A percentile compares a stretch with the other conserved stretches of the same genome.
These are phyloP conservation scores for Aphelidium insulamus DNA, from an alignment of 371 early-diverging fungal genomes.

Conservation along the genomic window DNA sequence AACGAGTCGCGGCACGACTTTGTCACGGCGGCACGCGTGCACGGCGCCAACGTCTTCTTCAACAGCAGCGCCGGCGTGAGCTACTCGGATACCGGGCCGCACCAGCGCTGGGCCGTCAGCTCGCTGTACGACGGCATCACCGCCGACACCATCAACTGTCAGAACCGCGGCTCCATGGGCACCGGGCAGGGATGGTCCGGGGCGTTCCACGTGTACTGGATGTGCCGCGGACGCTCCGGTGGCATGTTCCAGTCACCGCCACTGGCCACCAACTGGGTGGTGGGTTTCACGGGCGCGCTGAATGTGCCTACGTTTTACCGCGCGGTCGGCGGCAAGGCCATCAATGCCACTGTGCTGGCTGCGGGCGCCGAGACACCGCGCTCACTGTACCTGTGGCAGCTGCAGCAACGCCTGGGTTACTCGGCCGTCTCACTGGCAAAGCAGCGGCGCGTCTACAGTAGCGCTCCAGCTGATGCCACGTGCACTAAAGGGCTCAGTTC, in stretches of 20 bases:
- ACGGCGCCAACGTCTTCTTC: slow-evolving; percentile 11
- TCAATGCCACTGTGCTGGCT: too few relatives aligned
- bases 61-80: slow-evolving; percentile 8
- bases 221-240: slow-evolving; percentile 3
- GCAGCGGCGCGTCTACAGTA: too few relatives aligned
- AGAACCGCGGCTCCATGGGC: slow-evolving; percentile 10
- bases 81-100: slow-evolving; percentile 11
- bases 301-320: too few relatives aligned
- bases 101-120: slow-evolving; percentile 12
- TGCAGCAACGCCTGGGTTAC: too few relatives aligned
- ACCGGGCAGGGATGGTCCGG: slow-evolving; percentile 13
- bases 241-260: slow-evolving; percentile 11
- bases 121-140: slow-evolving; percentile 10
- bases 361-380: too few relatives aligned
- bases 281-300: slow-evolving; percentile 7
- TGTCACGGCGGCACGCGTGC: slow-evolving; percentile 9
- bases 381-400: too few relatives aligned
- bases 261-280: slow-evolving; percentile 7
- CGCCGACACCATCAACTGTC: slow-evolving; percentile 6
- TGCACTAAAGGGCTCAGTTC: too few relatives aligned
- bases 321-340: too few relatives aligned
- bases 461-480: too few relatives aligned
- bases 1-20: slow-evolving; percentile 11
- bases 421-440: too few relatives aligned
- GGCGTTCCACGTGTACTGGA: slow-evolving; percentile 10